Evolutionary conservation across 306 rosid genomes (phyloP).

Genomic region (Arachis hypogaea): DNA sequence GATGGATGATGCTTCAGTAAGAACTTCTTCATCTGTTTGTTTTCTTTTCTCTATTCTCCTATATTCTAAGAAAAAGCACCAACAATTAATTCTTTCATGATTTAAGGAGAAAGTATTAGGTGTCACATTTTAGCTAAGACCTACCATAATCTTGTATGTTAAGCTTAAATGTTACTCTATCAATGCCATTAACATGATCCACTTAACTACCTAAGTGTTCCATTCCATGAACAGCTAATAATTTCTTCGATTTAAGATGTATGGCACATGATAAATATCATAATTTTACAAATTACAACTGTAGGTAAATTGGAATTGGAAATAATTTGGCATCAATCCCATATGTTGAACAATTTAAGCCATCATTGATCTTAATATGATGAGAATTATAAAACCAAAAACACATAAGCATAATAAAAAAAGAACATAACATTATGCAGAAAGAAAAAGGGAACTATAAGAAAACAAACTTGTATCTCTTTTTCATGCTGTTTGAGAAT

Average conservation of each 20-base stretch:
- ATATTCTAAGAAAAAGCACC: background rate
- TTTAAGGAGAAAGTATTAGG: background rate
- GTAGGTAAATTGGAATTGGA: background rate
- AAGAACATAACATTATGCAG: background rate
- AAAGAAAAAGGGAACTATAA: background rate
- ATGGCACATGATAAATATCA: background rate
- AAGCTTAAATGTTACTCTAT: no score
- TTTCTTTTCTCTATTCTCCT: background rate
- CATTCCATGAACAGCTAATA: no score
- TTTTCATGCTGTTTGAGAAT: constrained; percentile 77
- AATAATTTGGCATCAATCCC: background rate
- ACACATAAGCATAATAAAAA: background rate
- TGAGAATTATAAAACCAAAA: constrained; percentile 8
- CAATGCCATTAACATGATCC: no score
- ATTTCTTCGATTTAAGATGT: background rate
- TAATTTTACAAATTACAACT: background rate
- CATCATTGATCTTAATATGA: background rate
- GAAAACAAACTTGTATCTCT: constrained; percentile 59
- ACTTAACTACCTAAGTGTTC: no score
- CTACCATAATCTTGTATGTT: no score
- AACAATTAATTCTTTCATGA: background rate
- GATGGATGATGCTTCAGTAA: background rate
- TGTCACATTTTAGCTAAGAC: no score
- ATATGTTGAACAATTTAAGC: background rate
- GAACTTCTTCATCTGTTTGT: background rate